Base-by-base conservation (phyloP, 1,139 yeast species). In the Hansenula sp. region DNA sequence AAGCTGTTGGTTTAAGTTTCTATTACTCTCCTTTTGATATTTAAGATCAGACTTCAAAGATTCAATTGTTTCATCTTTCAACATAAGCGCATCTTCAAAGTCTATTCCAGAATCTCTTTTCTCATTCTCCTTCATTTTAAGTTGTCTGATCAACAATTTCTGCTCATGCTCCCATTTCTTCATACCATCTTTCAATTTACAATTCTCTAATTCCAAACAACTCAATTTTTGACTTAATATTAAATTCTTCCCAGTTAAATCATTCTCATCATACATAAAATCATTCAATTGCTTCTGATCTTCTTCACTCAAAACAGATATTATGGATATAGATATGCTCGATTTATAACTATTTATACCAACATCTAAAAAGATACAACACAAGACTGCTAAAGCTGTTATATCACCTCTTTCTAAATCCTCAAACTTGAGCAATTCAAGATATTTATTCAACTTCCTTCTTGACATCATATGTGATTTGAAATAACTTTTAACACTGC, bases 281-380 rank as follows among this genome's bases (percentile, higher is more conserved):
- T 27, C 42, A 10, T 43, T 42, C 46, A 53, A 44, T 36, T 46
- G 38, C 13, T 18, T 13, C 29, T 45, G 49, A 29, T 53, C 52
- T 3, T 40, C 48, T 10, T 50, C 54, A 11, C 35, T 41, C 35
- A 52, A 45, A 36, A 36, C 36, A 0, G 53, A 50, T 3, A 53
- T 36, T 11, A 48, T 36, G 3, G 54, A 45, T 9, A 49, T 47
- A 7, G 47, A 41, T 16, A 51, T 40, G n/a, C 50, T 48, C 5
- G 53, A 49, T 34, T 48, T 49, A 36, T 29, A 47, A 31, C 57
- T 41, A 29, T 45, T 45, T 1, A 52, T 12, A 1, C 53, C 56
- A 40, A 51, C 43, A 31, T 52, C 54, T 6, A 43, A 44, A 24
- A 52, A 39, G 15, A 52, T 40, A n/a, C 45, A 45, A 30, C 54